Evolutionary conservation across 805 yeast genomes (phyloP).

Genomic region (Sugiyamaella floridensis): DNA sequence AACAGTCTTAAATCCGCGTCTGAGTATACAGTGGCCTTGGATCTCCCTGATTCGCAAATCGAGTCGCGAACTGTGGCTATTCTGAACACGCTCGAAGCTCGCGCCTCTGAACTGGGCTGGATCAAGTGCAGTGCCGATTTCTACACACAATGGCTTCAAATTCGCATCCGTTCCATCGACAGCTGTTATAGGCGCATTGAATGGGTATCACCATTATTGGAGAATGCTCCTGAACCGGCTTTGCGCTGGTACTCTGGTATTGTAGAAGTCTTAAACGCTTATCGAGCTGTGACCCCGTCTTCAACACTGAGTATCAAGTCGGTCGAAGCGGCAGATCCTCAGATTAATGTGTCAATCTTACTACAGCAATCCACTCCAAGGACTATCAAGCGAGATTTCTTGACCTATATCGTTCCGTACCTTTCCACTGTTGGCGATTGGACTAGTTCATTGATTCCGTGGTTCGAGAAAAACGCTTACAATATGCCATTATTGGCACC

Average conservation of each 20-base stretch:
- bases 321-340: conserved; percentile 19
- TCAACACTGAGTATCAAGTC: conserved; percentile 1
- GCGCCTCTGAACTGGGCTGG: conserved; percentile 21
- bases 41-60: conserved; percentile 8
- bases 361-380: conserved; percentile 12
- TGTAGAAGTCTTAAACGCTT: conserved; percentile 22
- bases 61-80: conserved; percentile 14
- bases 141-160: conserved; percentile 22
- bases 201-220: conserved; percentile 8
- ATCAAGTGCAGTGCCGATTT: conserved; percentile 6
- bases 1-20: not conserved
- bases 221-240: conserved; percentile 14
- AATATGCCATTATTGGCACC: conserved; percentile 14
- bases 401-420: conserved; percentile 27
- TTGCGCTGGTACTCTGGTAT: conserved; percentile 27
- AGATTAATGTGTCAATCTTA: conserved; percentile 16
- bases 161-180: conserved; percentile 26
- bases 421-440: conserved; percentile 16
- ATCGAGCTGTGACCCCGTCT: conserved; percentile 9
- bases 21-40: not conserved
- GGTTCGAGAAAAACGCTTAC: conserved; percentile 11
- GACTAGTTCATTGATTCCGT: conserved; percentile 13
- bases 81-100: conserved; percentile 11
- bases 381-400: conserved; percentile 20
- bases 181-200: conserved; percentile 16